These are phyloP conservation scores for Taiozyma sp. DNA, from an alignment of 1,139 yeast species.

Conservation along the genomic window DNA sequence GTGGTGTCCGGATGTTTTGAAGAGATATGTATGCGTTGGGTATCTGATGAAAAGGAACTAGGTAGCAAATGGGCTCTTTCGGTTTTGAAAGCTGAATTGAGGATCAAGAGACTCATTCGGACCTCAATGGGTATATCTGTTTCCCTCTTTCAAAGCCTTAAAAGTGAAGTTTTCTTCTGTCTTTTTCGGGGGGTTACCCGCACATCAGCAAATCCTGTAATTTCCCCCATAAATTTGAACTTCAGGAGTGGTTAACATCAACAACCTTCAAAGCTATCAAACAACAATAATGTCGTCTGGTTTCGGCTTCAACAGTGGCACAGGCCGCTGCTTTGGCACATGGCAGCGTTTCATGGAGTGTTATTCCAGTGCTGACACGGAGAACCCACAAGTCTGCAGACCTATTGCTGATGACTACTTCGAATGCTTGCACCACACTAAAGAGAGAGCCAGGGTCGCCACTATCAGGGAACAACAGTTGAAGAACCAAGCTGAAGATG, in stretches of 20 bases:
- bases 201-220: neutral
- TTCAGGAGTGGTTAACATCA: neutral
- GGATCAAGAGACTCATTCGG: too few species aligned
- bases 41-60: too few species aligned
- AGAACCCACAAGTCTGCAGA: conserved; percentile 32
- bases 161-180: too few species aligned
- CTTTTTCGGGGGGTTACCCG: neutral
- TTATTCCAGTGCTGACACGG: conserved; percentile 35
- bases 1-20: neutral
- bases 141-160: too few species aligned
- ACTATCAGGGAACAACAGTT: conserved; percentile 24
- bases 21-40: neutral
- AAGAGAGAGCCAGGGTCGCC: conserved; percentile 30
- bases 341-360: conserved; percentile 42
- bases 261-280: neutral
- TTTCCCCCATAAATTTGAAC: neutral
- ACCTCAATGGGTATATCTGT: too few species aligned
- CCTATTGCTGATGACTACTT: conserved; percentile 41
- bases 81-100: neutral
- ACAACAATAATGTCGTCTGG: conserved; percentile 30
- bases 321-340: conserved; percentile 43
- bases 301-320: conserved; percentile 38
- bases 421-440: conserved; percentile 44
- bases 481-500: conserved; percentile 20
- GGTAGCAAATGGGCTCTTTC: neutral